Conservation (phyloP, 1,284 basidiomycete species). For the Irpex rosettiformis region DNA sequence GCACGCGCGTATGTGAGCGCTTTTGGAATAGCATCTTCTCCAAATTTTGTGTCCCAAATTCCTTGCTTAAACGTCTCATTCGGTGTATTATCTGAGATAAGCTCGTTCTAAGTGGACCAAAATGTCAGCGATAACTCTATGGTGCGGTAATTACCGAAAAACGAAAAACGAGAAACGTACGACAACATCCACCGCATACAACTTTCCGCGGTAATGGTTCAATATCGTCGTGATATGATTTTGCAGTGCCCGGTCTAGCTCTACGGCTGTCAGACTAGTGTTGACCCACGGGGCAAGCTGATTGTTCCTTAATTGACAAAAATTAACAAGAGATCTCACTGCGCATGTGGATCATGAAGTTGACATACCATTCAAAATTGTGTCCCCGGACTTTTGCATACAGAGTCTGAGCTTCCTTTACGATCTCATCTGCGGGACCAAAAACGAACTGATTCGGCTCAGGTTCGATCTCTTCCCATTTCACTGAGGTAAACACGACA, state of each 20-base stretch:
- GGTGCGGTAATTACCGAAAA: background rate
- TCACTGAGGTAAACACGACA: conserved; percentile 5
- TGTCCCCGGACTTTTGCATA: conserved; percentile 14
- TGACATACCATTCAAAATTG: conserved; percentile 15
- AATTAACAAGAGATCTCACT: too few relatives aligned
- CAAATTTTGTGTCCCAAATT: conserved; percentile 14
- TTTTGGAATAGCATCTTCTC: conserved; percentile 15
- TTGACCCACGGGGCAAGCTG: conserved; percentile 16
- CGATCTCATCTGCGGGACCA: conserved; percentile 13
- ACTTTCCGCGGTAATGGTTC: conserved; percentile 13
- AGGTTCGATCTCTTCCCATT: conserved; percentile 15
- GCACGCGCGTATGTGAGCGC: conserved; percentile 15
- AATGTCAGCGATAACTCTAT: background rate
- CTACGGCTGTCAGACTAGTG: conserved; percentile 10
- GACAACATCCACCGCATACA: conserved; percentile 14
- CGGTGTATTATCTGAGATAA: conserved; percentile 16
- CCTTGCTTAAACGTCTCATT: conserved; percentile 17
- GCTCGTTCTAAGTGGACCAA: conserved; percentile 10
- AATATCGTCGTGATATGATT: conserved; percentile 15
- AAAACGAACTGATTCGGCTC: conserved; percentile 11
- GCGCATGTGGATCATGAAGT: background rate
- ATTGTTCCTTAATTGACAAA: conserved; percentile 6
- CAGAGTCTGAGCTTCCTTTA: conserved; percentile 10
- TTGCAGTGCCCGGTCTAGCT: conserved; percentile 12
- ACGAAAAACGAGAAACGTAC: background rate